These are phyloP conservation scores for Spongiforma sp. DNA, from an alignment of 1,284 basidiomycete genomes.

Conservation along the genomic window DNA sequence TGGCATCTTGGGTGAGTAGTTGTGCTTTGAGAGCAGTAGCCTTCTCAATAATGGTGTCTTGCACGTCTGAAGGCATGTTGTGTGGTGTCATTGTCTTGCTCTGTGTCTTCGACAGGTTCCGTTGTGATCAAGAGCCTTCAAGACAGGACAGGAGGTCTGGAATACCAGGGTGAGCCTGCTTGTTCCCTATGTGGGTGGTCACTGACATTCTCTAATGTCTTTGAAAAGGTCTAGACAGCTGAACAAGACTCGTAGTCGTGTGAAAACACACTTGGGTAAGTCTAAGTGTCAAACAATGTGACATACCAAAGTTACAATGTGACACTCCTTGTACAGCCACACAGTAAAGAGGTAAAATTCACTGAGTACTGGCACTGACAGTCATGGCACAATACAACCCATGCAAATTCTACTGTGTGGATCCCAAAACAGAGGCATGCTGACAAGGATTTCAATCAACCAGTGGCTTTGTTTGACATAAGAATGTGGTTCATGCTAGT, in stretches of 20 bases:
- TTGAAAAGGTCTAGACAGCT: no score
- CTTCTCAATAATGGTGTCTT: background rate
- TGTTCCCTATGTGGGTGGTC: background rate
- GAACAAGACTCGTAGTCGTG: no score
- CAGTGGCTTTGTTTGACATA: background rate
- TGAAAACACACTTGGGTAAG: background rate
- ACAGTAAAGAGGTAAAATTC: no score
- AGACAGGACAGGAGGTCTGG: background rate
- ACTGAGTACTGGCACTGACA: no score
- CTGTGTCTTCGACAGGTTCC: background rate
- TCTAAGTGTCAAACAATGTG: background rate
- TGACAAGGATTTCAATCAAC: background rate
- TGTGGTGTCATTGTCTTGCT: background rate
- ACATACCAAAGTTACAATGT: background rate
- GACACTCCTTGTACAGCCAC: no score
- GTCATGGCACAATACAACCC: background rate
- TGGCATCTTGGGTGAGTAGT: background rate
- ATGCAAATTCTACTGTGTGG: background rate
- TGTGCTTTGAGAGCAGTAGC: background rate
- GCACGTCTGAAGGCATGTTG: background rate
- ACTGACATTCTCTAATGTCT: background rate
- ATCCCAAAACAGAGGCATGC: background rate
- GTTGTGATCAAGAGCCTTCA: background rate
- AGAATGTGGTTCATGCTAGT: background rate
- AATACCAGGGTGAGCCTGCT: background rate